phyloP scores from a whole-genome alignment of 2,329 filamentous ascomycete genomes.

The Cordyceps tenuipes region DNA sequence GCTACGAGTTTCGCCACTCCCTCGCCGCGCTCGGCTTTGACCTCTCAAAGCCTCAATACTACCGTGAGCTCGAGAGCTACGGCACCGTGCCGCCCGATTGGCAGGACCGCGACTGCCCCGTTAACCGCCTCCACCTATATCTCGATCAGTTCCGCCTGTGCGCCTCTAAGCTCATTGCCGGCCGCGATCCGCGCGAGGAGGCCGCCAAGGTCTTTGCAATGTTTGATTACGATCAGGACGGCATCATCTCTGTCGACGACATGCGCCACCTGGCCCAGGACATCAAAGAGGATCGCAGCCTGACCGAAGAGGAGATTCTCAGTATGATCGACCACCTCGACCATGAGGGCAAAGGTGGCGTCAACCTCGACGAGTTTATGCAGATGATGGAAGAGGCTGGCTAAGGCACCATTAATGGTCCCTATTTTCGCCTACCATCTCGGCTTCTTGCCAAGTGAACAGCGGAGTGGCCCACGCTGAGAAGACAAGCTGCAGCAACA shows the following conservation, averaged over 20 bases:
- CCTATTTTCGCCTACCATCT: neutral
- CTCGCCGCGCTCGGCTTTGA: conserved; percentile 94
- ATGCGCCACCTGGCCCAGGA: conserved; percentile 80
- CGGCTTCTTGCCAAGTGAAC: neutral
- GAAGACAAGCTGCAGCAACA: neutral
- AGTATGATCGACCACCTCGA: conserved; percentile 99
- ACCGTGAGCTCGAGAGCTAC: conserved; percentile 70
- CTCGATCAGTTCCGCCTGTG: conserved; percentile 53
- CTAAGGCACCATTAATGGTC: conserved; percentile 15
- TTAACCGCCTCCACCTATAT: conserved; percentile 40
- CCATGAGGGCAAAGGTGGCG: conserved; percentile 79
- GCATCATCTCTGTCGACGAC: conserved; percentile 82
- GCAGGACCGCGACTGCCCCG: conserved; percentile 35
- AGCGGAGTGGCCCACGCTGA: neutral
- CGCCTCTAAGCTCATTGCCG: conserved; percentile 72
- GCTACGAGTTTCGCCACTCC: conserved; percentile 95
- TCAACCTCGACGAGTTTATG: conserved; percentile 61
- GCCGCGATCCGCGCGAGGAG: conserved; percentile 82
- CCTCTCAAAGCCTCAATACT: conserved; percentile 76
- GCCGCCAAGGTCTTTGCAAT: conserved; percentile 84
- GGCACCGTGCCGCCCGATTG: conserved; percentile 62
- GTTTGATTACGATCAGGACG: conserved; percentile 89
- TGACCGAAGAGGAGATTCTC: conserved; percentile 84
- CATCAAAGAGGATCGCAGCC: conserved; percentile 67
- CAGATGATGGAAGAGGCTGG: conserved; percentile 47